A percentile compares a stretch with the other conserved stretches of the same genome.
Evolutionary conservation across 2,329 filamentous ascomycete species (phyloP).

Genomic region (Colletotrichum zoysiae): DNA sequence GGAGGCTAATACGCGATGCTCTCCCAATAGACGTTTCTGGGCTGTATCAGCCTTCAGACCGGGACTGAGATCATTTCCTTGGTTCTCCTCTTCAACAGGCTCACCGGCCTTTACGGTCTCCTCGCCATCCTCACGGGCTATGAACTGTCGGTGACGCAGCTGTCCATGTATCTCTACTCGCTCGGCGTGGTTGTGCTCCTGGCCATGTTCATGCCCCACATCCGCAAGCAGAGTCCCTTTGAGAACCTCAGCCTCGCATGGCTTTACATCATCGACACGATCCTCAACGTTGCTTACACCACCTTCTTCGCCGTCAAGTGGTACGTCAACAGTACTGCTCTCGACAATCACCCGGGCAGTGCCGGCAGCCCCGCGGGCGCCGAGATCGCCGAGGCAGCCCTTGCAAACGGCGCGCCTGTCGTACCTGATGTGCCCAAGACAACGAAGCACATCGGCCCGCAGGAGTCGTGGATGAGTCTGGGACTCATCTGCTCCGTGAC

Average conservation of each 20-base stretch:
- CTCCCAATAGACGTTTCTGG: conserved; percentile 78
- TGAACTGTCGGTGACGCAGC: conserved; percentile 82
- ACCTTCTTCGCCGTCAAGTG: conserved; percentile 84
- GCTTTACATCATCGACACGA: conserved; percentile 85
- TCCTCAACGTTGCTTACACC: conserved; percentile 87
- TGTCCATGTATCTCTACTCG: conserved; percentile 93
- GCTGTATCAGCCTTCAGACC: conserved; percentile 86
- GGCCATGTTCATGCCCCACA: conserved; percentile 80
- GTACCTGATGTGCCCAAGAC: conserved; percentile 41
- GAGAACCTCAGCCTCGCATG: conserved; percentile 86
- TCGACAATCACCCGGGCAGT: conserved; percentile 42
- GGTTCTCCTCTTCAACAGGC: conserved; percentile 89
- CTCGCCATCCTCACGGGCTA: conserved; percentile 91
- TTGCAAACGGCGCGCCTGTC: conserved; percentile 40
- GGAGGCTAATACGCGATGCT: conserved; percentile 4
- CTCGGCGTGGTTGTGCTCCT: conserved; percentile 77
- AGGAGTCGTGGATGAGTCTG: conserved; percentile 80
- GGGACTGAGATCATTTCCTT: conserved; percentile 88
- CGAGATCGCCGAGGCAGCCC: conserved; percentile 36
- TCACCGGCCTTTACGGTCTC: conserved; percentile 90
- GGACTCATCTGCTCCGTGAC: conserved; percentile 80
- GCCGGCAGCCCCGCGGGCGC: conserved; percentile 37
- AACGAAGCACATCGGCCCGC: conserved; percentile 53
- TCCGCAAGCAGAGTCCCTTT: conserved; percentile 82
- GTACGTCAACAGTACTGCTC: conserved; percentile 76